Conservation (phyloP, 352 stramenopile genomes). For the Globisporangium paddicum region DNA sequence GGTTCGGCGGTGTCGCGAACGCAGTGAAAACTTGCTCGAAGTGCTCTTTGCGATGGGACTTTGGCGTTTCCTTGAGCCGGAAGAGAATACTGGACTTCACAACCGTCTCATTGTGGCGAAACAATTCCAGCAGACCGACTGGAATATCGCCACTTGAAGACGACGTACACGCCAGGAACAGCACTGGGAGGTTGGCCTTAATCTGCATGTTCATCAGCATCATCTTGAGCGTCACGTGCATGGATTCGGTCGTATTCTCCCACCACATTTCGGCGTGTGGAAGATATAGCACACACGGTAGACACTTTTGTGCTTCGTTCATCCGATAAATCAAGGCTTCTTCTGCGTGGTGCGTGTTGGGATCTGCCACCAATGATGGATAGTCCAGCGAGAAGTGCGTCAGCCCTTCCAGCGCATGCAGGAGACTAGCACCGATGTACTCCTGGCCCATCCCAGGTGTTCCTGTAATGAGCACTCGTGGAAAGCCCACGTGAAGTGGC, state of each 20-base stretch:
- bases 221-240: constrained; percentile 77
- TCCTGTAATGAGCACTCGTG: constrained; percentile 64
- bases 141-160: constrained; percentile 36
- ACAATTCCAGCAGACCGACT: constrained; percentile 49
- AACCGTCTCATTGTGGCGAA: constrained; percentile 38
- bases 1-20: constrained; percentile 44
- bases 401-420: constrained; percentile 73
- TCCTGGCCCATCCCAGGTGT: constrained; percentile 65
- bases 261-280: constrained; percentile 77
- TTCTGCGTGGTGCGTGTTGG: constrained; percentile 55
- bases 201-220: constrained; percentile 73
- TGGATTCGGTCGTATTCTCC: constrained; percentile 63
- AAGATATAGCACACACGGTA: constrained; percentile 77
- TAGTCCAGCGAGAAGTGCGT: constrained; percentile 82
- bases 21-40: constrained; percentile 61
- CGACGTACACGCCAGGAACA: constrained; percentile 75
- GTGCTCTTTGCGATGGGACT: constrained; percentile 30
- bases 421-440: constrained; percentile 51
- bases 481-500: constrained; percentile 53
- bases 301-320: constrained; percentile 65
- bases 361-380: constrained; percentile 64
- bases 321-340: constrained; percentile 77
- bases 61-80: constrained; percentile 29
- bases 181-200: constrained; percentile 57
- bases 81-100: constrained; percentile 40